Evolutionary conservation across 176 grass and related monocot species (phyloP), one percentile per base, ranked within the genome.

Genomic region (Lolium rigidum): DNA sequence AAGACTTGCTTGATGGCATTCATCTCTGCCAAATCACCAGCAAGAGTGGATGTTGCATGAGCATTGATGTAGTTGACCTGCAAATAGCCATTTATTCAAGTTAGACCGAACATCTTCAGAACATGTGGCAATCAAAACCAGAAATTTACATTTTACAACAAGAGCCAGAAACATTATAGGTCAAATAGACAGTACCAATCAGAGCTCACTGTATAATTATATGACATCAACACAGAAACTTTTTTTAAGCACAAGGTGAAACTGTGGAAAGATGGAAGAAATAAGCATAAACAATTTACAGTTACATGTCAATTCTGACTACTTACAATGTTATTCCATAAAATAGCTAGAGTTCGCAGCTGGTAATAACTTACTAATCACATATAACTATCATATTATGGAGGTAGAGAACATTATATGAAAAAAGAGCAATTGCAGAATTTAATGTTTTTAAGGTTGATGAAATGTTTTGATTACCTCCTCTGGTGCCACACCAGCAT

Each of bases 61-160:
- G 88, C 87, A 93, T 99, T 99, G 81, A 99, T 96, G 63, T 99
- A 96, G 68, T 99, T 99, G 46, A 99, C 94, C 97, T 99, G 83
- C 70, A 96, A 86, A 89, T 24, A 87, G 39, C n/a, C 0, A 88
- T 61, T 84, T 24, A 31, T 35, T 24, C 4, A 59, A 77, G 52
- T 61, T 18, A 83, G 20, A 58, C n/a, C 17, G 8, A 63, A 79
- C 18, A 74, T 86, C 35, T 74, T 87, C 18, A 24, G 47, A 79
- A 47, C 22, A 73, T 57, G 55, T 44, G 9, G 9, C 41, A 83
- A 61, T 67, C 17, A 79, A 80, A 79, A 89, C 17, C 9, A 66
- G 9, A 78, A 72, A 12, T 54, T 88, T 84, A 60, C 15, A 79
- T 44, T 54, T 88, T 84, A 50, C n/a, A 73, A 21, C 8, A 63